Base-by-base conservation (phyloP, 2,329 filamentous ascomycete species). In the Pyrenophora tritici-repentis region DNA sequence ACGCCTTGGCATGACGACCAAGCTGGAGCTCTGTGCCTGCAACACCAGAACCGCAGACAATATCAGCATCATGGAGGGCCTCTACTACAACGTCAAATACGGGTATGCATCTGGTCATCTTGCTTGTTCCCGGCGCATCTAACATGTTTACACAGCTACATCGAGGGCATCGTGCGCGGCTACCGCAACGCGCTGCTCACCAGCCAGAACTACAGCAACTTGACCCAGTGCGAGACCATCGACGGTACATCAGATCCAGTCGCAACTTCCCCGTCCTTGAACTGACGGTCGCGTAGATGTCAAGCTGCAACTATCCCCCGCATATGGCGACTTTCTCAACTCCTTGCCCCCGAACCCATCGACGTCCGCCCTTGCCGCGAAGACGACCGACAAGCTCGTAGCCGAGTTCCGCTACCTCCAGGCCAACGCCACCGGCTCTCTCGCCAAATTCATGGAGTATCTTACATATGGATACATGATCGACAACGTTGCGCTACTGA, bases 391-490 rank as follows among this genome's bases (percentile, higher is more conserved):
- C 74, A 99, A 99, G 81, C 87, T 99, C 60, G 93, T 99, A 59
- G 88, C 92, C 61, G 94, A 99, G 75, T 99, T 99, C 75, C 88
- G 91, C 71, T 99, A 99, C 75, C 83, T 99, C 38, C 90, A 95
- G 64, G 91, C 92, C 56, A 96, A 99, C 72, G 90, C 93, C 22
- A 90, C 90, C 2, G 94, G 94, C 13, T 90, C 91, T 1, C 85
- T 97, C 32, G 88, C 92, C 57, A 91, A 90, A 72, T 99, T 99
- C 76, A 91, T 99, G 85, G 91, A 97, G 75, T 99, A 96, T 76
- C 81, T 99, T 55, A 99, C 94, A 1, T 99, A 99, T 74, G 93
- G 92, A 56, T 99, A 99, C 82, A 99, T 99, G 94, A 99, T 99
- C 76, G 94, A 99, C 78, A 99, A 99, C 68, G 91, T 99, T 45